Conservation (phyloP, 768 basidiomycete genomes). For the Hysterangium stoloniferum region DNA sequence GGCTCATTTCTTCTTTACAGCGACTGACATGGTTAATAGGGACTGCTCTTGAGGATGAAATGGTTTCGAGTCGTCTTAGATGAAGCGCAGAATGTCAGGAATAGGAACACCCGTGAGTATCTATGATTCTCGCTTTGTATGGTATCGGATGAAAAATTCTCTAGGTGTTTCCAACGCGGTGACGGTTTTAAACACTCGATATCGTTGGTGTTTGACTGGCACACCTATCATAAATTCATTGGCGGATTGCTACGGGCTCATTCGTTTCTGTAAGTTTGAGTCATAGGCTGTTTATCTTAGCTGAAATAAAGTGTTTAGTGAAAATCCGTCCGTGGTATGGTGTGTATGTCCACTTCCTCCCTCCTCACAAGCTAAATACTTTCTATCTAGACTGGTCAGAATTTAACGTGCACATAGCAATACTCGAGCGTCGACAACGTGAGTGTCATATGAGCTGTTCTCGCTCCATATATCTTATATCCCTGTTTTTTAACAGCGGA, state of each 20-base stretch:
- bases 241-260: conserved; percentile 40
- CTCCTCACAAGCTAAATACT: neutral
- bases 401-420: conserved; percentile 27
- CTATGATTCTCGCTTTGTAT: neutral
- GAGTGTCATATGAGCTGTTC: conserved; percentile 17
- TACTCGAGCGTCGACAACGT: conserved; percentile 45
- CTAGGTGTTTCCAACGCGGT: conserved; percentile 48
- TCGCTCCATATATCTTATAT: neutral
- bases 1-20: neutral
- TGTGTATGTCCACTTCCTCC: neutral
- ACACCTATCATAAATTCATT: conserved; percentile 61
- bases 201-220: conserved; percentile 65
- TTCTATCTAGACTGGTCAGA: conserved; percentile 29
- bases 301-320: conserved; percentile 9
- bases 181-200: conserved; percentile 40
- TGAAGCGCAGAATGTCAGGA: conserved; percentile 45
- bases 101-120: conserved; percentile 36
- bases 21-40: conserved; percentile 14
- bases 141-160: neutral
- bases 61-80: conserved; percentile 49
- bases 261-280: conserved; percentile 30
- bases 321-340: conserved; percentile 30
- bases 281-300: neutral
- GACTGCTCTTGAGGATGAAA: conserved; percentile 45
- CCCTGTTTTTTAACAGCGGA: conserved; percentile 29